Conservation (phyloP, 768 basidiomycete genomes). For the Calocybe cyanea region DNA sequence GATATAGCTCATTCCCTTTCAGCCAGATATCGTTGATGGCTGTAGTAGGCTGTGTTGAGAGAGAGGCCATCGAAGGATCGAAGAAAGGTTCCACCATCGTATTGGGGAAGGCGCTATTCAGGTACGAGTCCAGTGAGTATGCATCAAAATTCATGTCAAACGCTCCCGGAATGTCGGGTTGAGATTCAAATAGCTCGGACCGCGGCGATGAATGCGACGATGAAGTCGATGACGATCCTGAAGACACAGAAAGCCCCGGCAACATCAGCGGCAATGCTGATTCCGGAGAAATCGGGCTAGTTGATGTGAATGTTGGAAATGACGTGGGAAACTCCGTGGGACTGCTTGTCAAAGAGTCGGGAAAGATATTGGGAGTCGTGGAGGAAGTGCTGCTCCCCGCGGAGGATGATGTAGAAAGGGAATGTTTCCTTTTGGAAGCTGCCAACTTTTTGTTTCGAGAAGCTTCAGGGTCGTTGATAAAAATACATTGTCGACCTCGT, state of each 20-base stretch:
- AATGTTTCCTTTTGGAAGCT: conserved; percentile 25
- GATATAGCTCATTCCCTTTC: conserved; percentile 31
- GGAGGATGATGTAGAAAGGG: conserved; percentile 28
- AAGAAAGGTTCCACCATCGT: conserved; percentile 35
- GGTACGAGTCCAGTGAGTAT: conserved; percentile 27
- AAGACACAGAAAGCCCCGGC: conserved; percentile 21
- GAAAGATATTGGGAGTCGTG: conserved; percentile 6
- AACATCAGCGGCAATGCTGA: conserved; percentile 9
- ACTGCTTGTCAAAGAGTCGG: conserved; percentile 12
- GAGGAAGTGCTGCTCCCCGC: conserved; percentile 27
- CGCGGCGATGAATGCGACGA: conserved; percentile 36
- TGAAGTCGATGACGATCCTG: conserved; percentile 30
- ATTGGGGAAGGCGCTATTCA: conserved; percentile 31
- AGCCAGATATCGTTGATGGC: conserved; percentile 31
- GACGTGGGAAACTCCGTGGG: conserved; percentile 10
- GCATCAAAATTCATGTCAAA: conserved; percentile 30
- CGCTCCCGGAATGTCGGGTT: conserved; percentile 23
- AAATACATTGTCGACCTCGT: conserved; percentile 62
- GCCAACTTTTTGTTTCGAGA: conserved; percentile 36
- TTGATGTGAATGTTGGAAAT: conserved; percentile 8
- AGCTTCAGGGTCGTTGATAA: conserved; percentile 46
- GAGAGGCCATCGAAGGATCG: conserved; percentile 28
- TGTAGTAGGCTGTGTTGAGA: conserved; percentile 20
- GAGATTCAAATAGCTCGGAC: conserved; percentile 33
- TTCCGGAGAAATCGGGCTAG: conserved; percentile 13